Percentiles rank a stretch among this genome's conserved stretches.
Evolutionary conservation across 2,329 filamentous ascomycete genomes (phyloP).

Genomic region (Phyllosticta capitalensis): DNA sequence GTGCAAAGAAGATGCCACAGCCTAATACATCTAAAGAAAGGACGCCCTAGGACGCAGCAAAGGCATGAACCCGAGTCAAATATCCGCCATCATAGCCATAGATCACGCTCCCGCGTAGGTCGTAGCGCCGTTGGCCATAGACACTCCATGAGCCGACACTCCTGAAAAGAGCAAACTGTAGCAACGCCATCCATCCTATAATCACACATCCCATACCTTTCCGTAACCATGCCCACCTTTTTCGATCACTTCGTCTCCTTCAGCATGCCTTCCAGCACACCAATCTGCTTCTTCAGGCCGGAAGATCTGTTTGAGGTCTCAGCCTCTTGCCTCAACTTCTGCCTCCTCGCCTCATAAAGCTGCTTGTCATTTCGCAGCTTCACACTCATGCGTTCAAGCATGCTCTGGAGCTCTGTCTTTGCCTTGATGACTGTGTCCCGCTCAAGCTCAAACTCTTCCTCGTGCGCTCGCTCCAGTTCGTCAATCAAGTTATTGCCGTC

Average conservation of each 20-base stretch:
- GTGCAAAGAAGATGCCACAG: too few relatives aligned
- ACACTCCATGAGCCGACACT: background rate
- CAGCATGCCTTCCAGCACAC: background rate
- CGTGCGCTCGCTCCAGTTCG: constrained; percentile 32
- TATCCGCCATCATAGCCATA: too few relatives aligned
- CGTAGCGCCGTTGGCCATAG: background rate
- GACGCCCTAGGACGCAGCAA: too few relatives aligned
- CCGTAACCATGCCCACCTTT: background rate
- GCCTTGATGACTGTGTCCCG: background rate
- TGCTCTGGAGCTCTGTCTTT: background rate
- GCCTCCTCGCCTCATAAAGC: background rate
- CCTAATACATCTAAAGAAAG: too few relatives aligned
- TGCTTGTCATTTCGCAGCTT: background rate
- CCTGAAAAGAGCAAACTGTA: background rate
- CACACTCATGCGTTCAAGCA: background rate
- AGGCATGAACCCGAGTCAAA: too few relatives aligned
- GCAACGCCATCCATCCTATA: background rate
- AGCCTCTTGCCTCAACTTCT: background rate
- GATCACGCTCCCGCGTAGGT: background rate
- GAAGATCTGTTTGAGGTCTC: background rate
- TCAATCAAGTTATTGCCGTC: constrained; percentile 36
- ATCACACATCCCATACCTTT: background rate
- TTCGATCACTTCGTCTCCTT: background rate
- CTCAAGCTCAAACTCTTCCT: constrained; percentile 13
- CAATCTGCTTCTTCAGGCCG: background rate